Conservation (phyloP, 495 filamentous ascomycete genomes). For the Penicillium daleae region DNA sequence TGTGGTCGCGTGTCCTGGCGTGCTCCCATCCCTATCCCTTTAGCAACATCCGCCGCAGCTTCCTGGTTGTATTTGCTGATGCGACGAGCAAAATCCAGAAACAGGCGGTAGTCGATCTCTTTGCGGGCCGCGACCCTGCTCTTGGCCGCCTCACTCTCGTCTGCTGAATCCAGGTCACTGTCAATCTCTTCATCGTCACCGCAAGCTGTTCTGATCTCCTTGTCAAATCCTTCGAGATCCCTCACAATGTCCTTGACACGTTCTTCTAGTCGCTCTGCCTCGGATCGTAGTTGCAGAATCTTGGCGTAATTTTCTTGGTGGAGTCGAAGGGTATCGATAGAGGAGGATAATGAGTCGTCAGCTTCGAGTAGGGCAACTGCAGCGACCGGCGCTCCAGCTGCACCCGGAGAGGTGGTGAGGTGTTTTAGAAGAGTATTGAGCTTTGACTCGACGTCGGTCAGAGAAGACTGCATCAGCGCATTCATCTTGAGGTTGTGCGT, state of each 20-base stretch:
- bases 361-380: conserved; percentile 45
- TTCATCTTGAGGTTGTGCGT: conserved; percentile 38
- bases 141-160: conserved; percentile 24
- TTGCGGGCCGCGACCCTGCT: conserved; percentile 19
- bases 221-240: conserved; percentile 44
- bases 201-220: conserved; percentile 40
- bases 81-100: conserved; percentile 51
- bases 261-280: conserved; percentile 45
- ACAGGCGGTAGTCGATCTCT: conserved; percentile 49
- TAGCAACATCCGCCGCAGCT: conserved; percentile 50
- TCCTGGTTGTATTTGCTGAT: conserved; percentile 55
- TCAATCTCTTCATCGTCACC: conserved; percentile 37
- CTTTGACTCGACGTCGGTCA: conserved; percentile 44
- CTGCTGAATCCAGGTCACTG: conserved; percentile 32
- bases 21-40: conserved; percentile 23
- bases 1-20: conserved; percentile 22
- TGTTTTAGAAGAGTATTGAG: conserved; percentile 47
- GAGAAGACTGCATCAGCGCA: conserved; percentile 38
- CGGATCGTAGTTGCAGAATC: conserved; percentile 41
- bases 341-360: conserved; percentile 45
- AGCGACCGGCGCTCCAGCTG: conserved; percentile 45
- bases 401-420: conserved; percentile 48
- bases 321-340: conserved; percentile 43
- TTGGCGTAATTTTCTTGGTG: conserved; percentile 50
- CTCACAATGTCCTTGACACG: conserved; percentile 47